Evolutionary conservation across 257 asterid genomes (phyloP).

Genomic region (Gentiana dahurica): DNA sequence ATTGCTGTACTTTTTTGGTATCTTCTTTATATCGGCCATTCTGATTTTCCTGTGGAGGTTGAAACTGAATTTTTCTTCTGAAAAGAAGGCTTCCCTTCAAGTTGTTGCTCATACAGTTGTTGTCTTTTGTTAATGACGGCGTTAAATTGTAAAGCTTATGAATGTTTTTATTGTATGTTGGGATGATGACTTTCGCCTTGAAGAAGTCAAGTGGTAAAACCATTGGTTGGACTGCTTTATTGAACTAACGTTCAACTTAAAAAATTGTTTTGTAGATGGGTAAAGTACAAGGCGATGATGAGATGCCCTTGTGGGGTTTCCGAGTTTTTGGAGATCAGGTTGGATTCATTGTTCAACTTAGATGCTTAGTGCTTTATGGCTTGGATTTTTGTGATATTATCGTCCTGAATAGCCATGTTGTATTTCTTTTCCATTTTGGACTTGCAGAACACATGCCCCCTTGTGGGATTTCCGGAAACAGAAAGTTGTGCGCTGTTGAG

Average conservation of each 20-base stretch:
- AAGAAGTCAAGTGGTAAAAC: not conserved
- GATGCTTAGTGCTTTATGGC: not conserved
- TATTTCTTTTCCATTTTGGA: conserved; percentile 3
- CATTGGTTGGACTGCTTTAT: not conserved
- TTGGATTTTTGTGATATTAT: not conserved
- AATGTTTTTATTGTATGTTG: not conserved
- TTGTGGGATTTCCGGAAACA: conserved; percentile 31
- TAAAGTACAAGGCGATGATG: conserved; percentile 64
- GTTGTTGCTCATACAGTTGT: no score
- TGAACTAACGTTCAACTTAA: conserved; percentile 4
- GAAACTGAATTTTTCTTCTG: no score
- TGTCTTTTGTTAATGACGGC: no score
- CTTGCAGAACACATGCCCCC: conserved; percentile 45
- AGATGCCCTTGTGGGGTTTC: conserved; percentile 74
- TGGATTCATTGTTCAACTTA: conserved; percentile 3
- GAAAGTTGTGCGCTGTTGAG: conserved; percentile 39
- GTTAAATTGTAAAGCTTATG: not conserved
- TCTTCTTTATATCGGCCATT: no score
- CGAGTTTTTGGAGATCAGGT: conserved; percentile 70
- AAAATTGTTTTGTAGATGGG: conserved; percentile 39
- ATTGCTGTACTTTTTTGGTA: no score
- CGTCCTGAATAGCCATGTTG: not conserved
- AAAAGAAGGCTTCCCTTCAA: no score
- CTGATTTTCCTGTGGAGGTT: no score
- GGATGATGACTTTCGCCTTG: not conserved